These are phyloP conservation scores for Linnemannia zychae DNA, from an alignment of 192 early-diverging fungal species.

Conservation along the genomic window DNA sequence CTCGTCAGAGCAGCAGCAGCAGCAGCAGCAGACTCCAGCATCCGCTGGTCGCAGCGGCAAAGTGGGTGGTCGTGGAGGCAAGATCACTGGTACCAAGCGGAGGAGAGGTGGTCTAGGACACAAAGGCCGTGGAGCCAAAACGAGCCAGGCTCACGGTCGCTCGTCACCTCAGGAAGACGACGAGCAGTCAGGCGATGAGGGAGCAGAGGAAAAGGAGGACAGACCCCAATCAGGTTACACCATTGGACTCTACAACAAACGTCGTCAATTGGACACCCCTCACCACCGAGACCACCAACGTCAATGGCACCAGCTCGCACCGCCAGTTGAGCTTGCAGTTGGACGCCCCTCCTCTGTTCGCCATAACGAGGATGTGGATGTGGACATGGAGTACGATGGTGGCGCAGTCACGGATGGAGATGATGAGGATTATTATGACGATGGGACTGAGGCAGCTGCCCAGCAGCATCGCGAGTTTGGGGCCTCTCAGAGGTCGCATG, in stretches of 20 bases:
- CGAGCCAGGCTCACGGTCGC: slow-evolving; percentile 1
- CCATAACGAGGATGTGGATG: background rate
- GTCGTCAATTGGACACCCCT: slow-evolving; percentile 6
- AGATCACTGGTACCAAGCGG: slow-evolving; percentile 12
- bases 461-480: background rate
- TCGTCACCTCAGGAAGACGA: slow-evolving; percentile 11
- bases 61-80: background rate
- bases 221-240: background rate
- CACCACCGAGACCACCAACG: background rate
- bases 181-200: slow-evolving; percentile 17
- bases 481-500: background rate
- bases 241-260: slow-evolving; percentile 11
- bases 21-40: background rate
- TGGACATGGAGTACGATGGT: slow-evolving; percentile 13
- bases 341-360: background rate
- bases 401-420: background rate
- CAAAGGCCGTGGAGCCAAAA: slow-evolving; percentile 12
- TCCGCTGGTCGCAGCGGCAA: slow-evolving; percentile 3
- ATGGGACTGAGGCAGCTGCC: background rate
- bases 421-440: slow-evolving; percentile 14
- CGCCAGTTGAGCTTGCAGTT: slow-evolving; percentile 20
- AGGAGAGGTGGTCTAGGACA: slow-evolving; percentile 1
- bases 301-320: slow-evolving; percentile 12
- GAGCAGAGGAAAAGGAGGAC: background rate
- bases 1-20: background rate